Conservation (phyloP, 345 rosid genomes). For the Populus alba region DNA sequence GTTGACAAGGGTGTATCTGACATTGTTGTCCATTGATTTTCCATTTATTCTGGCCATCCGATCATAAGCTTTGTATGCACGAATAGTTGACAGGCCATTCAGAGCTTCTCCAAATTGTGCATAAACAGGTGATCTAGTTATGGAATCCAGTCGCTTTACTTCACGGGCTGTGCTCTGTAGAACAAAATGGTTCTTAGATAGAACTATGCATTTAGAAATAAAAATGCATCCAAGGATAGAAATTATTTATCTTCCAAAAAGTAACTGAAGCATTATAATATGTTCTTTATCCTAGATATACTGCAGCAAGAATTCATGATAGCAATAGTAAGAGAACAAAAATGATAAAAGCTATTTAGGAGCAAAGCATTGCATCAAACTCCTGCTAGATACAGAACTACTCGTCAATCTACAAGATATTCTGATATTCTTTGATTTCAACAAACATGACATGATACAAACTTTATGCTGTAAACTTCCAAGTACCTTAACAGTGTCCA, state of each 20-base stretch:
- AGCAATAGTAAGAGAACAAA: background rate
- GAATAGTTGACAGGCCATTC: conserved; percentile 85
- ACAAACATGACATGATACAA: background rate
- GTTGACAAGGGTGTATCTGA: conserved; percentile 83
- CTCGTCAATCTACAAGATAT: background rate
- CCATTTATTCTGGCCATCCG: conserved; percentile 94
- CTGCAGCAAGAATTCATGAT: background rate
- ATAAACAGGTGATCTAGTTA: conserved; percentile 94
- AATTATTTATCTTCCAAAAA: background rate
- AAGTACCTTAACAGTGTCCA: too few relatives aligned
- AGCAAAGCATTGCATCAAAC: background rate
- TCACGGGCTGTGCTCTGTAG: conserved; percentile 93
- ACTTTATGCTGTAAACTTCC: too few relatives aligned
- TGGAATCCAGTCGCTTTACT: conserved; percentile 90
- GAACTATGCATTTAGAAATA: conserved; percentile 4
- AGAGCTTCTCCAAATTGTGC: conserved; percentile 99
- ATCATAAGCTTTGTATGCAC: conserved; percentile 95
- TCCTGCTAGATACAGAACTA: background rate
- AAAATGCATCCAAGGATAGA: background rate
- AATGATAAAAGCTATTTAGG: background rate
- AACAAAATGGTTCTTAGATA: conserved; percentile 14
- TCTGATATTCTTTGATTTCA: background rate
- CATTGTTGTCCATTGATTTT: conserved; percentile 87
- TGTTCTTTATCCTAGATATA: background rate
- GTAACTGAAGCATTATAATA: background rate